Base-by-base conservation (phyloP, 495 filamentous ascomycete species). In the Beverwykella pulmonaria region DNA sequence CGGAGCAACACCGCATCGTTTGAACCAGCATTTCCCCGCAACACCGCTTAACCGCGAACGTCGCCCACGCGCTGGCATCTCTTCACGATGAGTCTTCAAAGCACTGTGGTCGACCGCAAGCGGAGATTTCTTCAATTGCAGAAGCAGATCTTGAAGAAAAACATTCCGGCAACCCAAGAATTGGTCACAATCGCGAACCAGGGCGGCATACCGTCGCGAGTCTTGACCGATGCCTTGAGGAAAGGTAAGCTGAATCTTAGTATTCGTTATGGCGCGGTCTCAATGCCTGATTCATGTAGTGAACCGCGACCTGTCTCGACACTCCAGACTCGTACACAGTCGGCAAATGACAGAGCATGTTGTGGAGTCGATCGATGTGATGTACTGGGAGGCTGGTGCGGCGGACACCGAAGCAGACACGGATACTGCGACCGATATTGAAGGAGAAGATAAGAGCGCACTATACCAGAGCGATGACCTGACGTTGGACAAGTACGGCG, bases 341-440 rank as follows among this genome's bases (percentile, higher is more conserved):
- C 84, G 88, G 0, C 90, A 93, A 69, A 86, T 89, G 0, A 85
- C 87, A 60, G 84, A 90, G 36, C 89, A 92, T 77, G 84, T 95
- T 44, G 91, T 90, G 23, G 88, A 92, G 75, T 91, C 95, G 79
- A 87, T 95, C 47, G 86, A 92, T 69, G 78, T 77, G 55, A 76
- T 93, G 55, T 94, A 93, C 72, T 87, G 86, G 82, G 68, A 77
- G 25, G 71, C 79, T 0, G 79, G 80, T 30, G 81, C 64, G 10
- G 74, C 78, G 72, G 81, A 82, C 29, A 76, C 76, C 1, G 80
- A 82, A 26, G 78, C 76, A 0, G 30, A 67, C 34, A 44, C 12
- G 2, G 73, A 74, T 30, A 48, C 32, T n/a, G 25, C 34, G 1
- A 23, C 50, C 1, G 61, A 63, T 53, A 25, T 23, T 9, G 30